Percentiles rank a stretch among this genome's conserved stretches.
Conservation (phyloP, 2,329 filamentous ascomycete genomes). For the Reticulascus tulasneorum region DNA sequence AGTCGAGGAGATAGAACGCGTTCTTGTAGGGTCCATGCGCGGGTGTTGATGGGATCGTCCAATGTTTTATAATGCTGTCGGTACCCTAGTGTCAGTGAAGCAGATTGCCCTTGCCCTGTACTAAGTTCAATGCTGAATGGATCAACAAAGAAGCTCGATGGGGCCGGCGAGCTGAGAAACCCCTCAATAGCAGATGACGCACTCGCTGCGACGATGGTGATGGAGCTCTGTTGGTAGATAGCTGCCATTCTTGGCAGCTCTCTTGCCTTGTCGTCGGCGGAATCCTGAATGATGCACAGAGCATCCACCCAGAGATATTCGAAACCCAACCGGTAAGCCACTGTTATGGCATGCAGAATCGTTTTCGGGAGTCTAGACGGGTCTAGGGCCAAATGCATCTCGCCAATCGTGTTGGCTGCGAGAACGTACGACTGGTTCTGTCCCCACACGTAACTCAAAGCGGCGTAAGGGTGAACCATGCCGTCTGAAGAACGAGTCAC, state of each 20-base stretch:
- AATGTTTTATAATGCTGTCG: no score
- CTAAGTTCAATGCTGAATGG: no score
- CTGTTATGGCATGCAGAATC: slow-evolving; percentile 8
- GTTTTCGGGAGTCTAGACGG: no score
- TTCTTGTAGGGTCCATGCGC: slow-evolving; percentile 8
- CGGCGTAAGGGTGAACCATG: slow-evolving; percentile 17
- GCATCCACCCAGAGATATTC: slow-evolving; percentile 14
- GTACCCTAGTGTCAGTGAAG: no score
- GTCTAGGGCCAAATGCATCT: no score
- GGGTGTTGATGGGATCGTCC: background rate
- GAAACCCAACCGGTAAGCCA: slow-evolving; percentile 7
- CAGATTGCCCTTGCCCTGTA: no score
- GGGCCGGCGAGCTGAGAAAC: no score
- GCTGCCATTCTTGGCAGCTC: slow-evolving; percentile 1
- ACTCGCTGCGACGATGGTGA: slow-evolving; percentile 4
- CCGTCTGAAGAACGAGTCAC: no score
- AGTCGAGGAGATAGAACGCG: slow-evolving; percentile 2
- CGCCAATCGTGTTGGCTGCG: no score
- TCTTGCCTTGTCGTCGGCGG: background rate
- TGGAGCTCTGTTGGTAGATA: background rate
- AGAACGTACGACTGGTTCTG: no score
- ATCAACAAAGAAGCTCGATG: no score
- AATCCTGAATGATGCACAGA: slow-evolving; percentile 11
- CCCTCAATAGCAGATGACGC: no score
- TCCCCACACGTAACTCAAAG: slow-evolving; percentile 33